Base-by-base conservation (phyloP, 2,329 filamentous ascomycete genomes). In the Hymenoscyphus albidus region DNA sequence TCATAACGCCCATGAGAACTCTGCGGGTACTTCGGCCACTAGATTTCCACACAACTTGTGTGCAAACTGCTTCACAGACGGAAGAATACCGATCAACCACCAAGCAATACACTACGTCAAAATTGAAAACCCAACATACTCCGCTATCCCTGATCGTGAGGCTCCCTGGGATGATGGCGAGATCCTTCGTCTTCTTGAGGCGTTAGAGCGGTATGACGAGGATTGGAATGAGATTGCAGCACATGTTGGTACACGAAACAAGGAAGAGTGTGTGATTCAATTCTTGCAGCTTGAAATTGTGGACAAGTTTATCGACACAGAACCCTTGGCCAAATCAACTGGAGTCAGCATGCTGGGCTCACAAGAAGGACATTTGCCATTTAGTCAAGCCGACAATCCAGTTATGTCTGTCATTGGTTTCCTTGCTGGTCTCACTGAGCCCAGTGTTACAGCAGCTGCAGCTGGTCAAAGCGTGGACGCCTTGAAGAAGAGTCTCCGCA, bases 221-320 rank as follows among this genome's bases (percentile, higher is more conserved):
- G 92, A 98, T 78, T 99, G 95, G 95, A 89, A 91, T 64, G 87
- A 92, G 72, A 93, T 99, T 70, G 89, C 96, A 1, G 92, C 94
- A 68, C 91, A 97, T 74, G 95, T 99, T 55, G 91, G 91, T 59
- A 96, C 92, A 2, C 88, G 94, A 66, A 97, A 93, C 1, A 85
- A 92, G 62, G 96, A 99, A 77, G 94, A 99, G 79, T 99, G 95
- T 76, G 94, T 98, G 16, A 84, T 98, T 72, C 95, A 97, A 76
- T 99, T 99, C 80, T 78, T 99, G 69, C 93, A 97, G 75, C 83
- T 99, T 42, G 94, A 97, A 71, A 99, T 99, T 67, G 95, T 98
- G 77, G 94, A 97, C 80, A 96, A 96, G 76, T 99, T 97, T 74
- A 82, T 97, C 10, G 93, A 98, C 72, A 87, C 92, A 7, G 88